Percentiles rank a stretch among this genome's conserved stretches.
These are phyloP conservation scores for Articulospora tetracladia DNA, from an alignment of 495 filamentous ascomycete species.

Conservation along the genomic window DNA sequence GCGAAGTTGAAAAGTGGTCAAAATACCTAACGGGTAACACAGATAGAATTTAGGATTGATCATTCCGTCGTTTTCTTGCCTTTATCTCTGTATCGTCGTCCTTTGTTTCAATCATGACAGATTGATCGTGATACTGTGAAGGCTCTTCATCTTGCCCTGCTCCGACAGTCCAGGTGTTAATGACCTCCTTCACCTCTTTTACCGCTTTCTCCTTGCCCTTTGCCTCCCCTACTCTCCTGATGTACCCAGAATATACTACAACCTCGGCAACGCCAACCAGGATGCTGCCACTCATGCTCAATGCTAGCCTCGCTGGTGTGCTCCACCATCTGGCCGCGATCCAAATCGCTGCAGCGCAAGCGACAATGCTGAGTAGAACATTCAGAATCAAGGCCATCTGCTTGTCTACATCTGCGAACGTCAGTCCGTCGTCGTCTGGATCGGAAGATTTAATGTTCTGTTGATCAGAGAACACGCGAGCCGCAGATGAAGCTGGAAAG, in stretches of 20 bases:
- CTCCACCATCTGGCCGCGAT: constrained; percentile 66
- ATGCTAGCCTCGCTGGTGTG: constrained; percentile 60
- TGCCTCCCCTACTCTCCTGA: constrained; percentile 71
- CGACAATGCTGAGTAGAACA: constrained; percentile 67
- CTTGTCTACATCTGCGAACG: constrained; percentile 66
- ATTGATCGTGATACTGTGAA: not conserved
- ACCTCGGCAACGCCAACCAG: constrained; percentile 84
- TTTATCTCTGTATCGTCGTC: constrained; percentile 4
- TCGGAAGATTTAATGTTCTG: constrained; percentile 34
- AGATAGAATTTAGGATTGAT: constrained; percentile 2
- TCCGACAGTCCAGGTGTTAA: constrained; percentile 26
- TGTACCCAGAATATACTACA: constrained; percentile 81
- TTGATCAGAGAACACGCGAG: constrained; percentile 41
- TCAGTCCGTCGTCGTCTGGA: constrained; percentile 50
- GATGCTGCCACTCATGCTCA: constrained; percentile 64
- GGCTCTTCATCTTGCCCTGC: constrained; percentile 1
- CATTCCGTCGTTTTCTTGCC: constrained; percentile 14
- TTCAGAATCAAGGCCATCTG: constrained; percentile 74
- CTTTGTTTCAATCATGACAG: not conserved
- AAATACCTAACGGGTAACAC: no score
- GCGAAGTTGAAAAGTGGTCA: not conserved
- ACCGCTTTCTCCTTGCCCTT: constrained; percentile 59
- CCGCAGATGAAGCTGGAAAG: constrained; percentile 42
- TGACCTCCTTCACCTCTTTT: constrained; percentile 43
- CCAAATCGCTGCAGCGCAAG: constrained; percentile 70